Base-by-base conservation (phyloP, 225 moss, liverwort and hornwort genomes). In the Antitrichia curtipendula region DNA sequence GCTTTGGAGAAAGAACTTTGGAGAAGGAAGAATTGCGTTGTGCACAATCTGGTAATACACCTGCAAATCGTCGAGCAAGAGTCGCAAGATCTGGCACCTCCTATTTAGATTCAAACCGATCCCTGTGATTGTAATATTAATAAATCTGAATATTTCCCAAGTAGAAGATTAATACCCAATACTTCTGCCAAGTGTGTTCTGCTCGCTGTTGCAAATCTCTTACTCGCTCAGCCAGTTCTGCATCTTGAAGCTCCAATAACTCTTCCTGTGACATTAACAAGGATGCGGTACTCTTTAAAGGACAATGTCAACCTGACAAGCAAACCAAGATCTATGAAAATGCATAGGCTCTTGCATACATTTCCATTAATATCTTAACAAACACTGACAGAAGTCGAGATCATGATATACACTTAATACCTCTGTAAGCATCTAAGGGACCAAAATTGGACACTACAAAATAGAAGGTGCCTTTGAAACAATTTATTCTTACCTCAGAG, bases 201-300 rank as follows among this genome's bases (percentile, higher is more conserved):
- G 93, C 94, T 86, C 97, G 94, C 85, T 94, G 89, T 91, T 95
- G 97, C 84, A 93, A 91, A 77, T 78, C 86, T 82, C 88, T 82
- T 47, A 97, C 74, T 85, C 82, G 73, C 91, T 88, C 88, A 86
- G 95, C 96, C 93, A 98, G 87, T 75, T 93, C 92, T 64, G 87
- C 83, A 88, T 98, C 93, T 84, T 98, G 98, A 80, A 98, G 94
- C 89, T 97, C 98, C 58, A 90, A 80, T 74, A 96, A 90, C 82
- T 95, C 95, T 73, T 96, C 97, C 98, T 98, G 95, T 38, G 89
- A 89, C 85, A 75, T 78, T 49, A 23, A 78, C 73, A 87, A 89
- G 73, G 60, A 85, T 72, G 72, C 6, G 49, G 47, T 38, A 45
- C 81, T 60, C 13, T 56, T 78, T 89, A 60, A 80, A 80, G 38